These are phyloP conservation scores for Orbilia oligospora DNA, from an alignment of 2,329 filamentous ascomycete genomes.

Conservation along the genomic window DNA sequence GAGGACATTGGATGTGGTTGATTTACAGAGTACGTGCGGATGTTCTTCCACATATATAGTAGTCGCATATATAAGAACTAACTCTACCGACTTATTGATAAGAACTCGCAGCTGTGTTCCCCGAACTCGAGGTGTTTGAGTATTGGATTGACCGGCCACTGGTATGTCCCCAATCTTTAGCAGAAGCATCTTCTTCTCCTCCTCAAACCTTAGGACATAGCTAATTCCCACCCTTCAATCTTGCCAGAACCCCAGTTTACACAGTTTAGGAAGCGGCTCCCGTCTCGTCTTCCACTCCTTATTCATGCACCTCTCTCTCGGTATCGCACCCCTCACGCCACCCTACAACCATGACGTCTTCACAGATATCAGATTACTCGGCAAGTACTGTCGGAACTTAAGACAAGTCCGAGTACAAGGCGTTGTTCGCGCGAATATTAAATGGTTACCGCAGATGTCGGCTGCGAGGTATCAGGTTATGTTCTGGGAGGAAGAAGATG, in stretches of 20 bases:
- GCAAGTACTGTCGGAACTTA: slow-evolving; percentile 17
- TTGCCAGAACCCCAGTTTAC: slow-evolving; percentile 2
- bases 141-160: slow-evolving; percentile 30
- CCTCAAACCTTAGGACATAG: neutral
- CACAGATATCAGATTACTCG: slow-evolving; percentile 14
- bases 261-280: slow-evolving; percentile 6
- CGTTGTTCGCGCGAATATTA: slow-evolving; percentile 19
- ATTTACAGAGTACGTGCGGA: slow-evolving; percentile 13
- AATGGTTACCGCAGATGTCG: slow-evolving; percentile 14
- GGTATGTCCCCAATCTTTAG: neutral
- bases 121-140: slow-evolving; percentile 17
- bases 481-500: slow-evolving; percentile 11
- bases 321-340: slow-evolving; percentile 16
- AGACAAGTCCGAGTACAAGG: slow-evolving; percentile 27
- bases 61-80: neutral
- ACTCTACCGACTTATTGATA: neutral
- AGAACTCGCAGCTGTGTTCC: slow-evolving; percentile 24
- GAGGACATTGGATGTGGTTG: slow-evolving; percentile 15
- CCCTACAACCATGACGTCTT: slow-evolving; percentile 32
- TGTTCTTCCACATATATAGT: neutral
- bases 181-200: no score
- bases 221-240: neutral
- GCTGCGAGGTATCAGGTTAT: slow-evolving; percentile 19
- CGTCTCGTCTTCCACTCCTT: slow-evolving; percentile 33
- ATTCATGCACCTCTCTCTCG: slow-evolving; percentile 6